Conservation (phyloP, 208 protist genomes). For the Crithidia brevicula region DNA sequence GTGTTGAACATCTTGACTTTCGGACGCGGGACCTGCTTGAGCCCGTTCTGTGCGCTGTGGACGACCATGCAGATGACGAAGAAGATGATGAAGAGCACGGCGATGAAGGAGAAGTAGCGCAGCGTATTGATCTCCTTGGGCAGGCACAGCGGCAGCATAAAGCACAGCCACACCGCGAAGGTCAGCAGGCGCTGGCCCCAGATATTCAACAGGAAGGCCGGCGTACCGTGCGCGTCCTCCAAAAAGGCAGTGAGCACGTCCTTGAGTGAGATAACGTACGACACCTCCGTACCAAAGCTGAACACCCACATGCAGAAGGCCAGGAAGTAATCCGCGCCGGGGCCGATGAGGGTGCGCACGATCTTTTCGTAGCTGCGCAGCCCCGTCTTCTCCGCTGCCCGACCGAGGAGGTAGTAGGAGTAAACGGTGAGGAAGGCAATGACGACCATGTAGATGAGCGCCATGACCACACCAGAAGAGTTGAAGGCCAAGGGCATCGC, state of each 20-base stretch:
- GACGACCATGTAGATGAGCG: constrained; percentile 33
- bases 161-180: constrained; percentile 56
- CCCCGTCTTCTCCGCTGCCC: constrained; percentile 35
- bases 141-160: constrained; percentile 79
- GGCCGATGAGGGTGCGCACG: constrained; percentile 48
- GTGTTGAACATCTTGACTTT: constrained; percentile 54
- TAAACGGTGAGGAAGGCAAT: constrained; percentile 56
- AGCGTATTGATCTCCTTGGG: constrained; percentile 87
- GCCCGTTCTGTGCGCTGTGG: constrained; percentile 46
- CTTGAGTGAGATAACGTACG: constrained; percentile 71
- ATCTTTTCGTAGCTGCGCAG: constrained; percentile 53
- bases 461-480: constrained; percentile 49
- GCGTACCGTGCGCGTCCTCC: constrained; percentile 29
- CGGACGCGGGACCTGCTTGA: constrained; percentile 35
- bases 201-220: constrained; percentile 33
- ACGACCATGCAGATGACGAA: constrained; percentile 76
- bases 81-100: constrained; percentile 66
- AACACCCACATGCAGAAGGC: constrained; percentile 58
- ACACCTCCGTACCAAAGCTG: constrained; percentile 60
- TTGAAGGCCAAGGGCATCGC: constrained; percentile 58
- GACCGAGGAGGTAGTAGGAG: constrained; percentile 56
- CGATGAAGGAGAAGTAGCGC: constrained; percentile 67
- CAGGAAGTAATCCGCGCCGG: constrained; percentile 59
- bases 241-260: constrained; percentile 62
- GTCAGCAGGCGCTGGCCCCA: constrained; percentile 56